These are phyloP conservation scores for Chalaropsis ovoidea DNA, from an alignment of 2,329 filamentous ascomycete species.

Conservation along the genomic window DNA sequence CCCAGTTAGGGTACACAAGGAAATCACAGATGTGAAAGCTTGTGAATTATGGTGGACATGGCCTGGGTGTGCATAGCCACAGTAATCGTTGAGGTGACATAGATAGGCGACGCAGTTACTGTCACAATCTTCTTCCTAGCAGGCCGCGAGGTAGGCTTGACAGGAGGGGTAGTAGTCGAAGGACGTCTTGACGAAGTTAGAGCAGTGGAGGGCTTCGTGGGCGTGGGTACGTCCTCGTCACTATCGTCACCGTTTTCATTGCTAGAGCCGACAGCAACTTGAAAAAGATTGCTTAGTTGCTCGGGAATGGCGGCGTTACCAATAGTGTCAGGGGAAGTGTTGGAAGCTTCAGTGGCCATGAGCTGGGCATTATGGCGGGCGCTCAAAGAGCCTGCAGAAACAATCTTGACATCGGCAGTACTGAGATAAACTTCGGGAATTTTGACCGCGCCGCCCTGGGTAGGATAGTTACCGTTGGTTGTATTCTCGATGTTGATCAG, in stretches of 20 bases:
- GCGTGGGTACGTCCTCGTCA: constrained; percentile 23
- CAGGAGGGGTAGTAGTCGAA: background rate
- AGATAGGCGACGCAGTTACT: constrained; percentile 29
- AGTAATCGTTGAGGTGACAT: constrained; percentile 33
- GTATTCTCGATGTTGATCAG: constrained; percentile 36
- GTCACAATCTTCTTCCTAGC: constrained; percentile 24
- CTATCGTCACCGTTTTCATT: background rate
- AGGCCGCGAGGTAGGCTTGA: background rate
- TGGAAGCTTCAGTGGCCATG: constrained; percentile 9
- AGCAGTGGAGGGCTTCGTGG: constrained; percentile 22
- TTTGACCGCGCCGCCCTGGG: constrained; percentile 26
- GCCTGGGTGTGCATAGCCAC: constrained; percentile 18
- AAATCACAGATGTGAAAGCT: constrained; percentile 17
- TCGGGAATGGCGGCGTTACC: constrained; percentile 38
- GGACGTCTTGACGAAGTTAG: background rate
- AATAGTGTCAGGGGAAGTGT: constrained; percentile 32
- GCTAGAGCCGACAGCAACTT: constrained; percentile 32
- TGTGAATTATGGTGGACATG: constrained; percentile 16
- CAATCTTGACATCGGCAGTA: constrained; percentile 36
- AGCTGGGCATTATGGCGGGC: background rate
- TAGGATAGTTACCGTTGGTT: constrained; percentile 35
- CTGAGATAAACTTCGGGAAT: constrained; percentile 37
- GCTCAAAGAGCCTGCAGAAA: constrained; percentile 21
- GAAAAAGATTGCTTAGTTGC: constrained; percentile 40
- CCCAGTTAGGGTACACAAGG: constrained; percentile 7